phyloP scores from a whole-genome alignment of 163 green algal species.

The Chlorella variabilis region DNA sequence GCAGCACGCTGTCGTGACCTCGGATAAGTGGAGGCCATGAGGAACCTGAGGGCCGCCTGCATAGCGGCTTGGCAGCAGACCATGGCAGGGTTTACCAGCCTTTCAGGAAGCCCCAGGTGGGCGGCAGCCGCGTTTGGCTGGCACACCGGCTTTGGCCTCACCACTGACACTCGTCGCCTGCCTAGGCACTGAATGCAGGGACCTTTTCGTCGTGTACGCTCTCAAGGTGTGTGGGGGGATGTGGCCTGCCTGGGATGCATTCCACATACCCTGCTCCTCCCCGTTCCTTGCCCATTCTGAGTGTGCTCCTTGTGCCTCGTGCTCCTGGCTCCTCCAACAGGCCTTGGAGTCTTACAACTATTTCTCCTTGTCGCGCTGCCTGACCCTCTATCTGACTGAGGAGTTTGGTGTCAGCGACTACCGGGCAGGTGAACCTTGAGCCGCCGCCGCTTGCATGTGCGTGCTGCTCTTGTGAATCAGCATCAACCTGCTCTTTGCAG shows the following conservation, averaged over 20 bases:
- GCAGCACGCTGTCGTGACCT: background rate
- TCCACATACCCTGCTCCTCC: too few relatives aligned
- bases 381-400: conserved; percentile 68
- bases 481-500: conserved; percentile 14
- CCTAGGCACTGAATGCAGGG: too few relatives aligned
- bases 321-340: too few relatives aligned
- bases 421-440: background rate
- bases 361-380: conserved; percentile 55
- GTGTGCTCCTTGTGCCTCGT: too few relatives aligned
- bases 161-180: background rate
- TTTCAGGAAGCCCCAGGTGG: conserved; percentile 10
- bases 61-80: conserved; percentile 7
- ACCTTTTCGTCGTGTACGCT: conserved; percentile 65
- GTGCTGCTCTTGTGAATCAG: background rate
- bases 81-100: background rate
- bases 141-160: background rate
- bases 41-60: background rate
- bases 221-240: too few relatives aligned
- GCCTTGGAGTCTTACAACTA: conserved; percentile 72
- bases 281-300: too few relatives aligned
- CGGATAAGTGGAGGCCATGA: background rate
- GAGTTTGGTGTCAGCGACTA: conserved; percentile 62
- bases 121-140: background rate
- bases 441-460: background rate
- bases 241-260: too few relatives aligned